Conservation (phyloP, 2,329 filamentous ascomycete species). For the Claviceps lovelessii region DNA sequence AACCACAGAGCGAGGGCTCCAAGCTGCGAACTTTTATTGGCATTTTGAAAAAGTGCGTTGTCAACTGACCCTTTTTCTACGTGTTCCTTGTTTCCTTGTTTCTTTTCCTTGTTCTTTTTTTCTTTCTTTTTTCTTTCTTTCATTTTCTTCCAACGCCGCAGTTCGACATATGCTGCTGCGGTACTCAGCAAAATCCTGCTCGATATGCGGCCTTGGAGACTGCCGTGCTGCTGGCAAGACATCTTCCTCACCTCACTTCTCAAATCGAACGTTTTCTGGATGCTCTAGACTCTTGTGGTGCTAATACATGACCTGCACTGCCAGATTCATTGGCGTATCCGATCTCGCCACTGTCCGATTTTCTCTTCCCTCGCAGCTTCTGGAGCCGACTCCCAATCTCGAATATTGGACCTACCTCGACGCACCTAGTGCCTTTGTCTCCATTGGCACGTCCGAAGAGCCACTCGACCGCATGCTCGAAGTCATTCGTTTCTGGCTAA, state of each 20-base stretch:
- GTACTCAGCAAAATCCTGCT: neutral
- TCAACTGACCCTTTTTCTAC: neutral
- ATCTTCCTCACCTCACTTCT: neutral
- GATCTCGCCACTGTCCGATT: constrained; percentile 94
- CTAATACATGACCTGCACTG: constrained; percentile 5
- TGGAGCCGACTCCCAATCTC: constrained; percentile 91
- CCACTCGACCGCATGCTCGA: constrained; percentile 87
- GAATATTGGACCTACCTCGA: constrained; percentile 99
- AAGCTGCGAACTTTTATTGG: constrained; percentile 81
- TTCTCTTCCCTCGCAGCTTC: constrained; percentile 83
- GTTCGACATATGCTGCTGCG: too few species aligned
- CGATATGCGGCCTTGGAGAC: neutral
- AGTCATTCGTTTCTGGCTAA: constrained; percentile 94
- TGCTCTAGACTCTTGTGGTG: neutral
- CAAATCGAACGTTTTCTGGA: too few species aligned
- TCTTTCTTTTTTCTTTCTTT: neutral
- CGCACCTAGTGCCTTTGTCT: constrained; percentile 75
- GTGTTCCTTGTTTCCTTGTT: too few species aligned
- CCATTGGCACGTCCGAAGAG: constrained; percentile 79
- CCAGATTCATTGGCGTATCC: constrained; percentile 83
- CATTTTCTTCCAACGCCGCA: too few species aligned
- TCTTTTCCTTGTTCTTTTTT: too few species aligned
- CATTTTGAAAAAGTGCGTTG: constrained; percentile 69
- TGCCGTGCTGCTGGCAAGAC: neutral
- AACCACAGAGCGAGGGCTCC: constrained; percentile 58